Evolutionary conservation across 257 asterid genomes (phyloP).

Genomic region (Solanum chiquidenum): DNA sequence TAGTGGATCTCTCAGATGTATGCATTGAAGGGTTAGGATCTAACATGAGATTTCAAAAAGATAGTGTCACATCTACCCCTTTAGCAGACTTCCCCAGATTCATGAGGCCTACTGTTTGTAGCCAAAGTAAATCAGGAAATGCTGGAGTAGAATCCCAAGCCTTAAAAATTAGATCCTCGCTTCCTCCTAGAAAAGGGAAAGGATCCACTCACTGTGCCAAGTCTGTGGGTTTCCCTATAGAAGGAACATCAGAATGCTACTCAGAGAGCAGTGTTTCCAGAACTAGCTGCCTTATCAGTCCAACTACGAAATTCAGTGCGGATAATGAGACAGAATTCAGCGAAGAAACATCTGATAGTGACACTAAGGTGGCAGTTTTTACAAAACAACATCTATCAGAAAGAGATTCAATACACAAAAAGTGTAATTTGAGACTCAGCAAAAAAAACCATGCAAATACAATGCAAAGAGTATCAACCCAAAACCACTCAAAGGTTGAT

Average conservation of each 20-base stretch:
- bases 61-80: not conserved
- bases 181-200: not conserved
- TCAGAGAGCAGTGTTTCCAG: constrained; percentile 9
- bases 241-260: not conserved
- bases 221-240: constrained; percentile 2
- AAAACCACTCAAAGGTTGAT: constrained; percentile 2
- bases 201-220: constrained; percentile 1
- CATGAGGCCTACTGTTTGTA: constrained; percentile 13
- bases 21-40: not conserved
- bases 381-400: not conserved
- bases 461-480: not conserved
- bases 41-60: not conserved
- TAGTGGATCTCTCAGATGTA: not conserved
- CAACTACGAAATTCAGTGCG: not conserved
- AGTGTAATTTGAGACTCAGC: not conserved
- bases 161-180: not conserved
- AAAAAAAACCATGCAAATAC: not conserved
- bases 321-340: constrained; percentile 7
- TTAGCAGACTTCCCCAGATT: constrained; percentile 6
- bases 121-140: not conserved
- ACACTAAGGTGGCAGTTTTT: not conserved
- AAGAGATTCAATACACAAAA: not conserved
- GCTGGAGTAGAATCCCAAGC: not conserved
- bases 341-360: not conserved
- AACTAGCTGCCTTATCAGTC: constrained; percentile 2